Conservation (phyloP, 768 basidiomycete genomes). For the Tylopilus vinaceipallidus region DNA sequence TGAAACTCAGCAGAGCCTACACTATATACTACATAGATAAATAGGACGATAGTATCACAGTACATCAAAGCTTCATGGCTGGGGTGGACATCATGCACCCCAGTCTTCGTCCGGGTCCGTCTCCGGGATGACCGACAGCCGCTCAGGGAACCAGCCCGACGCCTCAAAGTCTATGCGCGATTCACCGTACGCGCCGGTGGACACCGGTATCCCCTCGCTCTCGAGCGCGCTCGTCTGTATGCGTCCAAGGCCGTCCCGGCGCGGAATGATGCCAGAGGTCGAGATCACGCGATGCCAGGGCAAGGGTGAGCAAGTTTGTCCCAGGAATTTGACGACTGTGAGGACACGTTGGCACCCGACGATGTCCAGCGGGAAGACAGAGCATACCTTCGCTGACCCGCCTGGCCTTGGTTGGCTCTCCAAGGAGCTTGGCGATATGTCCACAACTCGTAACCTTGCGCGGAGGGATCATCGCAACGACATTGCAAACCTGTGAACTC, state of each 20-base stretch:
- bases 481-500: slow-evolving; percentile 56
- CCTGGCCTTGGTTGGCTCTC: slow-evolving; percentile 71
- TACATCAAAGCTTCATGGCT: no score
- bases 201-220: slow-evolving; percentile 74
- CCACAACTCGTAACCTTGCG: slow-evolving; percentile 70
- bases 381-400: slow-evolving; percentile 75
- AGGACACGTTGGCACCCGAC: background rate
- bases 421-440: slow-evolving; percentile 75
- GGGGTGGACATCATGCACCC: slow-evolving; percentile 25
- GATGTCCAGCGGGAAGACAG: background rate
- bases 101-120: slow-evolving; percentile 19
- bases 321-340: slow-evolving; percentile 69
- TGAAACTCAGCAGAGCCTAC: slow-evolving; percentile 13
- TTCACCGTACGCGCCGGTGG: slow-evolving; percentile 48
- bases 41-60: no score
- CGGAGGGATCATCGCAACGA: slow-evolving; percentile 64
- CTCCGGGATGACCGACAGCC: slow-evolving; percentile 2
- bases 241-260: slow-evolving; percentile 68
- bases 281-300: slow-evolving; percentile 80
- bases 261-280: slow-evolving; percentile 67
- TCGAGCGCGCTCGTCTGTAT: slow-evolving; percentile 66
- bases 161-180: slow-evolving; percentile 50
- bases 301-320: slow-evolving; percentile 56
- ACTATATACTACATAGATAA: no score
- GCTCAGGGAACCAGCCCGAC: slow-evolving; percentile 66